phyloP scores from a whole-genome alignment of 1,284 basidiomycete genomes.

The Malassezia japonica region DNA sequence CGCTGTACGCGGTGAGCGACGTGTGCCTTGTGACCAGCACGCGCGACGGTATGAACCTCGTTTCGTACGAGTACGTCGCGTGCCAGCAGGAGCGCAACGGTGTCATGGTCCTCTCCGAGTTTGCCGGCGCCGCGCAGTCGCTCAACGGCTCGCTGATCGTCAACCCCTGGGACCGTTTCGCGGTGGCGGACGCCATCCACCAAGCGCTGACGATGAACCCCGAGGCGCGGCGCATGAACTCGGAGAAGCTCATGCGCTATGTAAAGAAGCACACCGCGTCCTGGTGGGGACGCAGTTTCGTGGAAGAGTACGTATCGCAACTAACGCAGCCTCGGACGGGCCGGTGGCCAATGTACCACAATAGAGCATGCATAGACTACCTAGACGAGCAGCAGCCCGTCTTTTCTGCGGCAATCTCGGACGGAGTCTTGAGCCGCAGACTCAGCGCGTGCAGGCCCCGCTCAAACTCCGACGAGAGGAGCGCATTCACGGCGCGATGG shows the following conservation, averaged over 20 bases:
- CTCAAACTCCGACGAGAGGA: conserved; percentile 36
- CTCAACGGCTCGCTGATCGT: conserved; percentile 45
- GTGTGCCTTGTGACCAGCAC: conserved; percentile 92
- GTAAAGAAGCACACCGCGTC: conserved; percentile 45
- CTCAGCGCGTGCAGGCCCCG: conserved; percentile 40
- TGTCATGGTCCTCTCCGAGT: conserved; percentile 94
- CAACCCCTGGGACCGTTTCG: conserved; percentile 57
- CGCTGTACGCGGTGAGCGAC: conserved; percentile 89
- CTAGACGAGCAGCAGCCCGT: background rate
- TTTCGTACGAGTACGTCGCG: conserved; percentile 98
- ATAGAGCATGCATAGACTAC: conserved; percentile 11
- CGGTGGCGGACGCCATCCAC: conserved; percentile 90
- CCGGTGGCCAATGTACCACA: background rate
- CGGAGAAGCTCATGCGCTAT: conserved; percentile 77
- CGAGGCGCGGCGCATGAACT: conserved; percentile 73
- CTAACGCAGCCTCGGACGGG: background rate
- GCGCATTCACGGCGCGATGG: conserved; percentile 37
- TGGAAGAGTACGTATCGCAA: too few species aligned
- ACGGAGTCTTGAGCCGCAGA: conserved; percentile 39
- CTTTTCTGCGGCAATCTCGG: conserved; percentile 23
- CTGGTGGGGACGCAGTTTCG: conserved; percentile 45
- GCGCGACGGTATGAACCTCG: conserved; percentile 96
- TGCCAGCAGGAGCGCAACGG: conserved; percentile 86
- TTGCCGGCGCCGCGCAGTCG: conserved; percentile 86
- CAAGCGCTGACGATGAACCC: conserved; percentile 81